Percentiles rank a stretch among this genome's conserved stretches.
Conservation (phyloP, 441 rosid species). For the Francoa sonchifolia region DNA sequence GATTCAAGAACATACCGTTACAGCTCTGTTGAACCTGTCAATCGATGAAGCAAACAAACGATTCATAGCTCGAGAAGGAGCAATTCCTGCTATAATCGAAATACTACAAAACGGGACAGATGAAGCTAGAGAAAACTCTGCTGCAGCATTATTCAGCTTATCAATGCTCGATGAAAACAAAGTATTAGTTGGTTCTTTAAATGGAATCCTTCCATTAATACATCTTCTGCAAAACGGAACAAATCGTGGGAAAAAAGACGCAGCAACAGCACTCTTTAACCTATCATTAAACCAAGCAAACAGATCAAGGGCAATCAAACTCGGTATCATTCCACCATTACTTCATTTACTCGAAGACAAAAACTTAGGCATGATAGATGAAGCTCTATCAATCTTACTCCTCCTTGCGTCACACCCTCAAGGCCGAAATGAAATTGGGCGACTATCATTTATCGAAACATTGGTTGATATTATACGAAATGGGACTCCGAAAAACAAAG, state of each 20-base stretch:
- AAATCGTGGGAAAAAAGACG: slow-evolving; percentile 47
- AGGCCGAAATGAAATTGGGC: slow-evolving; percentile 30
- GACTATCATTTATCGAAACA: slow-evolving; percentile 25
- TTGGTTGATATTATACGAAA: slow-evolving; percentile 32
- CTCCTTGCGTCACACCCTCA: slow-evolving; percentile 34
- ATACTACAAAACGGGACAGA: slow-evolving; percentile 34
- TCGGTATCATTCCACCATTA: slow-evolving; percentile 37
- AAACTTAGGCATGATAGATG: slow-evolving; percentile 42
- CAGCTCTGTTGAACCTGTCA: slow-evolving; percentile 50
- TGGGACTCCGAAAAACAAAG: slow-evolving; percentile 57
- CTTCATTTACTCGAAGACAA: slow-evolving; percentile 30
- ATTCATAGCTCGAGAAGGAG: slow-evolving; percentile 40
- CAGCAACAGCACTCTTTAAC: slow-evolving; percentile 53
- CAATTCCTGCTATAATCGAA: slow-evolving; percentile 38
- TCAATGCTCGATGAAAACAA: slow-evolving; percentile 54
- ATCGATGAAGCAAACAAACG: slow-evolving; percentile 48
- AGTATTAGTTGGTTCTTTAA: slow-evolving; percentile 27
- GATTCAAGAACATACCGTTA: slow-evolving; percentile 50
- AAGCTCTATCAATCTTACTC: slow-evolving; percentile 44
- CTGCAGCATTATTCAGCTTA: slow-evolving; percentile 49
- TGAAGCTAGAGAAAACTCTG: slow-evolving; percentile 51
- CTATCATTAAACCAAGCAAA: slow-evolving; percentile 35
- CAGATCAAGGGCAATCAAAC: slow-evolving; percentile 39
- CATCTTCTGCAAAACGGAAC: slow-evolving; percentile 34
- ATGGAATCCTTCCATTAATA: slow-evolving; percentile 47